Percentiles rank a stretch among this genome's conserved stretches.
phyloP scores from a whole-genome alignment of 306 rosid species.

The Senna siamea region DNA sequence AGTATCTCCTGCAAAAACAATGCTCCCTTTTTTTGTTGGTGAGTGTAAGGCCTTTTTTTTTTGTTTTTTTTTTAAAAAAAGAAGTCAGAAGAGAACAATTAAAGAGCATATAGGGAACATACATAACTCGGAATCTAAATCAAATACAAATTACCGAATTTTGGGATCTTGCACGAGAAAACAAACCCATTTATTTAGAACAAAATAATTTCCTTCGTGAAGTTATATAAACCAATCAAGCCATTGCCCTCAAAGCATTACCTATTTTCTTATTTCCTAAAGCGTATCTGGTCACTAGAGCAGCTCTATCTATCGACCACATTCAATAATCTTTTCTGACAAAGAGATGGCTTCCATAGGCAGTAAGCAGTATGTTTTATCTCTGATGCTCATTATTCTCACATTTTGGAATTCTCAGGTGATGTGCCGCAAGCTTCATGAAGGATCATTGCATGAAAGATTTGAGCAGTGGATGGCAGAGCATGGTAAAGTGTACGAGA shows the following conservation, averaged over 20 bases:
- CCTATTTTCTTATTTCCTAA: background rate
- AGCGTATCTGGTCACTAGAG: background rate
- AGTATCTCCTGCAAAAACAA: background rate
- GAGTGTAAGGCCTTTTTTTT: too few species aligned
- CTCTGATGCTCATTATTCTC: slow-evolving; percentile 16
- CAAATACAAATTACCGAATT: background rate
- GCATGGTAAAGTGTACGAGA: slow-evolving; percentile 22
- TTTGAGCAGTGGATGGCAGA: slow-evolving; percentile 44
- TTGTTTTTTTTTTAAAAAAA: too few species aligned
- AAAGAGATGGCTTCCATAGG: slow-evolving; percentile 3
- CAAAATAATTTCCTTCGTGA: background rate
- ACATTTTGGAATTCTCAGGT: slow-evolving; percentile 35
- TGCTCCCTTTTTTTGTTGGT: too few species aligned
- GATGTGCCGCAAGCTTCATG: slow-evolving; percentile 28
- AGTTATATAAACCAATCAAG: background rate
- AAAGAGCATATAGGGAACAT: too few species aligned
- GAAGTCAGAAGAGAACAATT: background rate
- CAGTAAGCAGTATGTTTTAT: background rate
- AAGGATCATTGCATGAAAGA: background rate
- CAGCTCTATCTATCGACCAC: background rate
- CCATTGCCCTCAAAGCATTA: background rate
- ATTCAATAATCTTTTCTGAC: too few species aligned
- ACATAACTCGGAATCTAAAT: background rate
- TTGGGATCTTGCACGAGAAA: background rate
- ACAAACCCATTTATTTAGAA: background rate